Percentiles rank a stretch among this genome's conserved stretches.
Conservation (phyloP, 2,329 filamentous ascomycete genomes). For the Chrysoporthe deuterocubensis region DNA sequence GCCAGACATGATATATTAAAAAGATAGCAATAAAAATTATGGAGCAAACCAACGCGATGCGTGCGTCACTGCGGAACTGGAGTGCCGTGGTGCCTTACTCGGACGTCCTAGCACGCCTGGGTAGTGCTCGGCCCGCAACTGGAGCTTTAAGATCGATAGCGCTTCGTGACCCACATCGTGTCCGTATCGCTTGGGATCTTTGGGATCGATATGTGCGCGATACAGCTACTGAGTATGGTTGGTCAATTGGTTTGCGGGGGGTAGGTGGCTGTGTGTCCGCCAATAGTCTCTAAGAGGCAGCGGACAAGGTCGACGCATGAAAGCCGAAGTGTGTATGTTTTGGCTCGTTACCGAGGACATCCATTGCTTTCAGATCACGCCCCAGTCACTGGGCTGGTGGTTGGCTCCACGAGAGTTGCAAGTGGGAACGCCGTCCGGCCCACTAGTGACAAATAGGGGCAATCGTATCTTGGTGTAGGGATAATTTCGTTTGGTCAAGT, state of each 20-base stretch:
- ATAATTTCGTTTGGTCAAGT: constrained; percentile 7
- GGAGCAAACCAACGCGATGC: background rate
- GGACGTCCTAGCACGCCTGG: no score
- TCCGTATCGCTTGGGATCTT: background rate
- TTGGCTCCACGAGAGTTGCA: background rate
- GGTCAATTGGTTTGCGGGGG: background rate
- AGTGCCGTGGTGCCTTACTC: no score
- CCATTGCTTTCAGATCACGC: background rate
- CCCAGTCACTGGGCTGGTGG: background rate
- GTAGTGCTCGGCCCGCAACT: no score
- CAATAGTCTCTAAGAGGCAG: background rate
- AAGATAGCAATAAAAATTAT: no score
- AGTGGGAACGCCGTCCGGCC: constrained; percentile 1
- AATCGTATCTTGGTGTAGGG: constrained; percentile 6
- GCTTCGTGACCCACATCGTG: background rate
- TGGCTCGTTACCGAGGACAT: background rate
- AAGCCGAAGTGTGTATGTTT: background rate
- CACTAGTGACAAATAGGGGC: constrained; percentile 7
- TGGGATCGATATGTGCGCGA: background rate
- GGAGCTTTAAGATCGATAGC: background rate
- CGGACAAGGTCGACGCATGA: background rate
- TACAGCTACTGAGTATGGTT: background rate
- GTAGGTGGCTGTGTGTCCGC: background rate
- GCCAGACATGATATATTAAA: background rate
- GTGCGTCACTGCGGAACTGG: background rate